phyloP scores from a whole-genome alignment of 257 asterid genomes.

The Solanum lycopersicoides region DNA sequence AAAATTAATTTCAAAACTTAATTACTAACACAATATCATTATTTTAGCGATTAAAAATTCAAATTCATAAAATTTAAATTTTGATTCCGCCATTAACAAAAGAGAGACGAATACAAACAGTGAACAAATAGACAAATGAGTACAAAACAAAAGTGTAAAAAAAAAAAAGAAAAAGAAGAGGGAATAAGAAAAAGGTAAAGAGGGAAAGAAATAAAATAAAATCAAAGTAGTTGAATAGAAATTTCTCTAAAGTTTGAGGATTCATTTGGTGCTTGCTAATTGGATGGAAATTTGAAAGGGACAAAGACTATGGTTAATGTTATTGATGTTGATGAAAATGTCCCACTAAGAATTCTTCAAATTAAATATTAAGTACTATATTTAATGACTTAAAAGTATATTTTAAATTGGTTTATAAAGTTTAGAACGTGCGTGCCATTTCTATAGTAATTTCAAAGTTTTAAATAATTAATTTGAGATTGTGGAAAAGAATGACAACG shows the following conservation, averaged over 20 bases:
- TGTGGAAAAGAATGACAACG: background rate
- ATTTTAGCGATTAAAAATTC: background rate
- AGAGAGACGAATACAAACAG: background rate
- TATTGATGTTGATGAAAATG: background rate
- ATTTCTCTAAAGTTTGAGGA: background rate
- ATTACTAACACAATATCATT: background rate
- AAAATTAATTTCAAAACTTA: background rate
- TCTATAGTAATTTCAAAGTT: background rate
- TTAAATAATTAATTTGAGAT: too few species aligned
- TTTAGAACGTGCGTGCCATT: background rate
- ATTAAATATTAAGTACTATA: background rate
- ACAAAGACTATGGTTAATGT: background rate
- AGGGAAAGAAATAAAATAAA: background rate
- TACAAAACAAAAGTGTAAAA: background rate
- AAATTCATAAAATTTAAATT: background rate
- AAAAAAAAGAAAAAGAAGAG: background rate
- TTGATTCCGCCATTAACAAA: background rate
- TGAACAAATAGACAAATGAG: background rate
- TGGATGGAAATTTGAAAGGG: background rate
- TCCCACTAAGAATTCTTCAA: background rate
- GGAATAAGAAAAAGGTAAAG: background rate
- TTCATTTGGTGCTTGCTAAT: background rate
- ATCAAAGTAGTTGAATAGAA: background rate
- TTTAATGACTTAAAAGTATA: background rate
- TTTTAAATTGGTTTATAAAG: background rate